Evolutionary conservation across 2,329 filamentous ascomycete species (phyloP).

Genomic region (Cordyceps militaris): DNA sequence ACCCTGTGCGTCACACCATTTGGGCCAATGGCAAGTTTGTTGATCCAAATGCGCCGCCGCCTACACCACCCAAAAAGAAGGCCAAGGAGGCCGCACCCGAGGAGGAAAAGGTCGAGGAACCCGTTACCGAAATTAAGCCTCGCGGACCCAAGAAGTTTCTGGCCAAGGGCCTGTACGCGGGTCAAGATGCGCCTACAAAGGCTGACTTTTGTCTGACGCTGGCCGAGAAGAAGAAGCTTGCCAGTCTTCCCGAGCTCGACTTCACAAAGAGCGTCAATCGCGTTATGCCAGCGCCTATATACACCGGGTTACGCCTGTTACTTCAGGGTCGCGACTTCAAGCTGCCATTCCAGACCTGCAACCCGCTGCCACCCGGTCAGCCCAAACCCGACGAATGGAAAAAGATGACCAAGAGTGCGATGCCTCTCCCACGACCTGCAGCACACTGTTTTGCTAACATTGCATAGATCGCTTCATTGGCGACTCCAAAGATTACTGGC

Average conservation of each 20-base stretch:
- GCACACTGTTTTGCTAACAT: constrained; percentile 22
- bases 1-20: constrained; percentile 50
- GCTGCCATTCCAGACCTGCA: constrained; percentile 83
- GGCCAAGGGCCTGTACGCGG: constrained; percentile 76
- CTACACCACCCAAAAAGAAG: constrained; percentile 33
- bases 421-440: background rate
- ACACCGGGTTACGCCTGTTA: constrained; percentile 63
- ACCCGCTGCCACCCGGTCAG: constrained; percentile 75
- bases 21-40: constrained; percentile 61
- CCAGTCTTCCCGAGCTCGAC: constrained; percentile 39
- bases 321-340: constrained; percentile 75
- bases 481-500: constrained; percentile 73
- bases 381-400: constrained; percentile 91
- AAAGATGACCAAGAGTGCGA: constrained; percentile 78
- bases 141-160: constrained; percentile 68
- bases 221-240: constrained; percentile 45
- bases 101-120: constrained; percentile 31
- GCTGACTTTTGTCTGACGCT: constrained; percentile 40
- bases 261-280: constrained; percentile 44
- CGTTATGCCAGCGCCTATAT: constrained; percentile 69
- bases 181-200: constrained; percentile 56
- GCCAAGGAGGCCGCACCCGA: constrained; percentile 18
- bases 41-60: constrained; percentile 35
- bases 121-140: constrained; percentile 30
- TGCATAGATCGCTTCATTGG: constrained; percentile 77